Evolutionary conservation across 2,329 filamentous ascomycete species (phyloP), one percentile per base, ranked within the genome.

Genomic region (Blastomyces parvus): DNA sequence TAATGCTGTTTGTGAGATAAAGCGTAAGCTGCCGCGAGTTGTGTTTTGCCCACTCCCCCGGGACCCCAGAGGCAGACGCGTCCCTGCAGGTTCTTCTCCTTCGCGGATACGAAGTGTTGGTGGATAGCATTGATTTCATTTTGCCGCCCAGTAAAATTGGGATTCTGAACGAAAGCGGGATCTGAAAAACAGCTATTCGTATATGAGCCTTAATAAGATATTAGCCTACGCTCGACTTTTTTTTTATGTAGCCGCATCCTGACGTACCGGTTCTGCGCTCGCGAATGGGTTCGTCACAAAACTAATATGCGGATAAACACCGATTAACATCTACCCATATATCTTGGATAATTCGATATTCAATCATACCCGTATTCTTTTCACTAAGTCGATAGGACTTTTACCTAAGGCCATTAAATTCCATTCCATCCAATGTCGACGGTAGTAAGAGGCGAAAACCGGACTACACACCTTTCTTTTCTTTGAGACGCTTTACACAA

Each of bases 391-490:
- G 27, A 33, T 53, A 19, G 50, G 50, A 19, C 50, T 53, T 53
- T 53, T 27, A 27, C 25, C 50, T 53, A 2, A 33, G 14, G 22
- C 25, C 25, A 33, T 53, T 53, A 53, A 17, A 19, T 53, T 53
- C 13, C 33, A 27, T 33, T 30, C 3, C 27, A 53, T 22, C 44
- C 19, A 11, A 9, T 46, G 13, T 48, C 22, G 44, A 48, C 22
- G 8, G 44, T 3, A 22, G 4, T 27, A 30, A 33, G 30, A 19
- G 8, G 13, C 13, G 11, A 3, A 53, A 30, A 19, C 63, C 57
- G 7, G 56, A 22, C 27, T 67, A 71, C 70, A 67, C 65, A 70
- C 70, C 68, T 59, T 67, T 61, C 40, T 71, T 71, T 11, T 63
- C 50, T 60, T 58, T 62, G 62, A 71, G 62, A 59, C 69, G 70